These are phyloP conservation scores for Scleroderma bovista DNA, from an alignment of 768 basidiomycete species.

Conservation along the genomic window DNA sequence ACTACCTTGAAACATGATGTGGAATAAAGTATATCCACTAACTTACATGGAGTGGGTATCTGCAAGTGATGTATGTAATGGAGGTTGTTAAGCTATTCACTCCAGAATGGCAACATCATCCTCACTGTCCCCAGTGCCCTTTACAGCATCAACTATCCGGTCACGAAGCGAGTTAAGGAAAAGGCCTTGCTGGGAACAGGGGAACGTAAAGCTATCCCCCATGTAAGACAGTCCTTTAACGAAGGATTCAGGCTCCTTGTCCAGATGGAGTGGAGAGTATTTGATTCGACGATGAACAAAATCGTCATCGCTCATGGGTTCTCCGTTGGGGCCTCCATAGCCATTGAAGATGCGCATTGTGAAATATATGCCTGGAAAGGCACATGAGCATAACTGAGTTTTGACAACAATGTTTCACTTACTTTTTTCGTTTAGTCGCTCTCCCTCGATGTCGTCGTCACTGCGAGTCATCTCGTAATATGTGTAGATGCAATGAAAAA, in stretches of 20 bases:
- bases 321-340: slow-evolving; percentile 25
- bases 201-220: slow-evolving; percentile 60
- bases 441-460: slow-evolving; percentile 30
- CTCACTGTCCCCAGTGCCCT: slow-evolving; percentile 16
- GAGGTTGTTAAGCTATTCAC: background rate
- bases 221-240: slow-evolving; percentile 59
- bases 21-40: slow-evolving; percentile 3
- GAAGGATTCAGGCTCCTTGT: slow-evolving; percentile 54
- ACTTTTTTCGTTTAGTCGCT: slow-evolving; percentile 30
- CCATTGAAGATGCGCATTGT: slow-evolving; percentile 44
- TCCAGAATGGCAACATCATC: slow-evolving; percentile 13
- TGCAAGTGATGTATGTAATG: slow-evolving; percentile 1
- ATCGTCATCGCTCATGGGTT: slow-evolving; percentile 29
- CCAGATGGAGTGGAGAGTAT: slow-evolving; percentile 60
- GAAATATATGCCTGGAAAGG: slow-evolving; percentile 52
- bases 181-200: slow-evolving; percentile 55
- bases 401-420: background rate
- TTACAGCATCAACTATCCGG: slow-evolving; percentile 36
- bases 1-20: slow-evolving; percentile 1
- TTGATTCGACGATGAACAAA: slow-evolving; percentile 34
- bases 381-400: slow-evolving; percentile 3
- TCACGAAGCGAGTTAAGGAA: slow-evolving; percentile 62
- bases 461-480: slow-evolving; percentile 31
- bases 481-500: slow-evolving; percentile 66
- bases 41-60: slow-evolving; percentile 12